phyloP scores from a whole-genome alignment of 495 filamentous ascomycete species.

The Podospora comata region DNA sequence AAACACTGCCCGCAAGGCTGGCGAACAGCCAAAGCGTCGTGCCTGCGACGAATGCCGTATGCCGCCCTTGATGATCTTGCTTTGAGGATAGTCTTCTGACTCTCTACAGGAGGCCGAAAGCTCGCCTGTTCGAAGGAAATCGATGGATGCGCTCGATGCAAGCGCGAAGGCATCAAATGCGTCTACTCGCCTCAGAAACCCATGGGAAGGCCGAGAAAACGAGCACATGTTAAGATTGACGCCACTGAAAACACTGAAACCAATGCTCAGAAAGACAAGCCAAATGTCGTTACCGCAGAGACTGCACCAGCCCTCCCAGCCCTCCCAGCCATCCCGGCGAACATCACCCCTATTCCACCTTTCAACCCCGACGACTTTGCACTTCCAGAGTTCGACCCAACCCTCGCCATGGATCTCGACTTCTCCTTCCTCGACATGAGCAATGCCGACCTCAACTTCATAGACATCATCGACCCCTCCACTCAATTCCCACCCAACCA shows the following conservation, averaged over 20 bases:
- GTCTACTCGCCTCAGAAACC: constrained; percentile 59
- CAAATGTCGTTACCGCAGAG: not conserved
- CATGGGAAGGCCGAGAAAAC: constrained; percentile 61
- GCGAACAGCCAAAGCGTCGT: constrained; percentile 41
- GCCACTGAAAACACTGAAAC: not conserved
- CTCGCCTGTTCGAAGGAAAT: constrained; percentile 59
- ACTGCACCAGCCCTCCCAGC: not conserved
- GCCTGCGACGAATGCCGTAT: constrained; percentile 64
- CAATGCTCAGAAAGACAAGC: constrained; percentile 5
- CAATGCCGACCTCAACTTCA: constrained; percentile 31
- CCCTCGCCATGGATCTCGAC: constrained; percentile 32
- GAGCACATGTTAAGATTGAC: constrained; percentile 39
- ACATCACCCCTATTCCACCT: not conserved
- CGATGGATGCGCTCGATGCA: constrained; percentile 55
- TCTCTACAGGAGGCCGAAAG: constrained; percentile 51
- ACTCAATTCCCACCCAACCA: constrained; percentile 8
- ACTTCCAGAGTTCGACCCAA: constrained; percentile 24
- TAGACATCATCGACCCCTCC: constrained; percentile 28
- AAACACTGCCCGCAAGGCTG: constrained; percentile 4
- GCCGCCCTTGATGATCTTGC: constrained; percentile 23
- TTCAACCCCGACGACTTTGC: constrained; percentile 5
- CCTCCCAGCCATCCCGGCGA: not conserved
- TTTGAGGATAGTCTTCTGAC: constrained; percentile 5
- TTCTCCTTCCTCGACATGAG: constrained; percentile 36
- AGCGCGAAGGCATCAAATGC: constrained; percentile 51